Evolutionary conservation across 2,329 filamentous ascomycete species (phyloP).

Genomic region (Lojkania enalia): DNA sequence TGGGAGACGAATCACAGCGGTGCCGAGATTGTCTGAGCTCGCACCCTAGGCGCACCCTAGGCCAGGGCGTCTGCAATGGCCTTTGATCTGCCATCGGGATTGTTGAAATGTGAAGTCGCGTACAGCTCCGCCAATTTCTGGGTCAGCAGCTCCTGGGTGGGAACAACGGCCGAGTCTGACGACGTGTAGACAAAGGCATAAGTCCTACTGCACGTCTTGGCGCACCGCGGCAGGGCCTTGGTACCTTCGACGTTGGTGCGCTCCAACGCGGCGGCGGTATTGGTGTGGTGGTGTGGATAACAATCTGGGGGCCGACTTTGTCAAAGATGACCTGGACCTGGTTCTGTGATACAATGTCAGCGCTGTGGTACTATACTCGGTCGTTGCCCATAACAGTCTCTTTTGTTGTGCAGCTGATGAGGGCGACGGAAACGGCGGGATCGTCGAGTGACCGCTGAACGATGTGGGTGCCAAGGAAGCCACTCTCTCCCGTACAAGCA

Average conservation of each 20-base stretch:
- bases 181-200: constrained; percentile 52
- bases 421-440: constrained; percentile 4
- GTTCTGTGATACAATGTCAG: constrained; percentile 47
- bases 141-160: constrained; percentile 8
- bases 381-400: no score
- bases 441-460: constrained; percentile 1
- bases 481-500: not conserved
- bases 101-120: constrained; percentile 6
- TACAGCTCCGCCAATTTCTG: constrained; percentile 20
- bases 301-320: constrained; percentile 40
- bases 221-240: constrained; percentile 45
- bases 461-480: not conserved
- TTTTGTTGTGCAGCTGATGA: not conserved
- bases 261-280: constrained; percentile 36
- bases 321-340: constrained; percentile 44
- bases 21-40: constrained; percentile 45
- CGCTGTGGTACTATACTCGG: constrained; percentile 49
- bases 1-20: constrained; percentile 47
- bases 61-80: constrained; percentile 21
- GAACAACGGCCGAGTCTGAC: constrained; percentile 16
- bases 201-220: constrained; percentile 37
- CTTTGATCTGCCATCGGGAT: constrained; percentile 24
- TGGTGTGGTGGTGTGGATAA: constrained; percentile 48
- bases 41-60: constrained; percentile 19
- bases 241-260: constrained; percentile 54